Percentiles rank a stretch among this genome's conserved stretches.
Evolutionary conservation across 2,329 filamentous ascomycete genomes (phyloP).

Genomic region (Claviceps maximensis): DNA sequence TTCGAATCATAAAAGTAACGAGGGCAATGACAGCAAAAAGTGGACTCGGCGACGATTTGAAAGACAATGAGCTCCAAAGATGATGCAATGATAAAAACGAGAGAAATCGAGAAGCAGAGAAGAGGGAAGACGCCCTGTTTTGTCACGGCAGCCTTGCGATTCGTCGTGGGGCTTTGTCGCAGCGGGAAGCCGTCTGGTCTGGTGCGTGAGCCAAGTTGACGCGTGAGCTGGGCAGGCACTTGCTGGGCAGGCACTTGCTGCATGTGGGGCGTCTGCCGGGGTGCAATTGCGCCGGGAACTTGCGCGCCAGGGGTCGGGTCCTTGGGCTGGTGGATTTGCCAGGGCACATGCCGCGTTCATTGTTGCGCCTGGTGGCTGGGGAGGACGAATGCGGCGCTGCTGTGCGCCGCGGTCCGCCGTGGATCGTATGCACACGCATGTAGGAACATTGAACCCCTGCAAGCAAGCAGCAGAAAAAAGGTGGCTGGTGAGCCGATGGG

Average conservation of each 20-base stretch:
- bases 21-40: background rate
- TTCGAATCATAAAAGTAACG: background rate
- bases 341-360: too few species aligned
- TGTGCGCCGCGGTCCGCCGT: background rate
- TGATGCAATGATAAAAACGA: background rate
- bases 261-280: too few species aligned
- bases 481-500: slow-evolving; percentile 17
- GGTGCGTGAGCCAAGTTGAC: background rate
- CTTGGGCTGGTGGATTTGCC: background rate
- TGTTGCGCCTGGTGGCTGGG: background rate
- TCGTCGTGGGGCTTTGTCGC: slow-evolving; percentile 1
- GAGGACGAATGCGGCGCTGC: background rate
- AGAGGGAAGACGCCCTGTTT: slow-evolving; percentile 6
- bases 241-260: background rate
- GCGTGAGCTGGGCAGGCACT: background rate
- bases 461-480: slow-evolving; percentile 13
- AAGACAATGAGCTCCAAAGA: slow-evolving; percentile 1
- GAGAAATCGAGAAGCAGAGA: background rate
- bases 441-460: background rate
- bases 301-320: background rate
- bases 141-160: slow-evolving; percentile 2
- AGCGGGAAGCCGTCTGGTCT: background rate
- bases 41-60: background rate
- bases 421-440: too few species aligned
- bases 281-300: background rate